These are phyloP conservation scores for Vitis hybrid DNA, from an alignment of 177 flowering plant species.

Conservation along the genomic window DNA sequence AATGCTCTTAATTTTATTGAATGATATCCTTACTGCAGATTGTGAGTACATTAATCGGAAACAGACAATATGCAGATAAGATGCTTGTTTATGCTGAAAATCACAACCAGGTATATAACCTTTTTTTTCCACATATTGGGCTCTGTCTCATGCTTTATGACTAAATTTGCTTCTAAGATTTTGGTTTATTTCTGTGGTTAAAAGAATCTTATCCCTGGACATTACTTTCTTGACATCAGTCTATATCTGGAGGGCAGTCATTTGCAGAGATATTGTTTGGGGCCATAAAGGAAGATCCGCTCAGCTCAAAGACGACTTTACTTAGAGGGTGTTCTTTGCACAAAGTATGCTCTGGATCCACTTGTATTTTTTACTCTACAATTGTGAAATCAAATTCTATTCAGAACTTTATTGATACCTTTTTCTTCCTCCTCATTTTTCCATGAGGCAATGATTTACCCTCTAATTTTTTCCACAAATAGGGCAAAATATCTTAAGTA, in stretches of 20 bases:
- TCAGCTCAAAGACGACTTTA: slow-evolving; percentile 34
- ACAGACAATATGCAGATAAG: slow-evolving; percentile 55
- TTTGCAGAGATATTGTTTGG: slow-evolving; percentile 91
- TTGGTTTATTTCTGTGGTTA: slow-evolving; percentile 1
- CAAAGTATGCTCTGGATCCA: slow-evolving; percentile 49
- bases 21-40: slow-evolving; percentile 45
- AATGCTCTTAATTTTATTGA: not conserved
- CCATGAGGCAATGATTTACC: no score
- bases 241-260: slow-evolving; percentile 92
- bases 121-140: not conserved
- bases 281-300: slow-evolving; percentile 30
- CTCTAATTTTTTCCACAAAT: no score
- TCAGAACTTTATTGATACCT: no score
- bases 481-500: no score
- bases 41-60: slow-evolving; percentile 55
- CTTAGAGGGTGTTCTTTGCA: slow-evolving; percentile 74
- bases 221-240: slow-evolving; percentile 43
- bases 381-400: no score
- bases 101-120: slow-evolving; percentile 75
- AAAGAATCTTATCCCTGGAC: not conserved
- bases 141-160: not conserved
- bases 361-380: no score
- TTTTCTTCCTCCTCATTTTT: no score
- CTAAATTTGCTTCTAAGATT: not conserved
- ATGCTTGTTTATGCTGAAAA: slow-evolving; percentile 91